Evolutionary conservation across 208 protist genomes (phyloP).

Genomic region (Acanthamoeba castellanii): DNA sequence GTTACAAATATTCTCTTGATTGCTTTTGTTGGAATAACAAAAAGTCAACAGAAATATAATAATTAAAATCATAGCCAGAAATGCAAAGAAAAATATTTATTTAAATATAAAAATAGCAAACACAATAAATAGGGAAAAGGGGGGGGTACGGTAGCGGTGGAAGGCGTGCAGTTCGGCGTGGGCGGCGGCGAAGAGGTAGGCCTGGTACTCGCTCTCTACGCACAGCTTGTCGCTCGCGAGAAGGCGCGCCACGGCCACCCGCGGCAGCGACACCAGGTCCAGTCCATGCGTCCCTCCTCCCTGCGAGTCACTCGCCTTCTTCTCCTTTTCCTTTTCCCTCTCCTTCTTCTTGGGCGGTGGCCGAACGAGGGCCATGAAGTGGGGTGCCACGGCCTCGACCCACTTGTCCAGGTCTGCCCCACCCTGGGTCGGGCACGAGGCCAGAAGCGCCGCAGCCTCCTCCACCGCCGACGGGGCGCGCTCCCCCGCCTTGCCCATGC

Average conservation of each 20-base stretch:
- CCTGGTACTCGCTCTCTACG: not conserved
- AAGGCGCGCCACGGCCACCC: not conserved
- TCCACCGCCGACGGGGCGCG: not conserved
- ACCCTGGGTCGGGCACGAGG: not conserved
- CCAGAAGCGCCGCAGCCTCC: not conserved
- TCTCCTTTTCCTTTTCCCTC: not conserved
- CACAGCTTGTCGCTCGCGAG: not conserved
- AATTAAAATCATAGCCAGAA: no score
- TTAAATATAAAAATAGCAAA: no score
- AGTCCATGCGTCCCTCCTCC: not conserved
- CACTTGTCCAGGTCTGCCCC: not conserved
- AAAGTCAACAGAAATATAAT: no score
- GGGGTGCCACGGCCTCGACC: not conserved
- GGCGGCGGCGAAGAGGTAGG: slow-evolving; percentile 14
- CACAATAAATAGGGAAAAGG: no score
- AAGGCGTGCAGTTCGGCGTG: slow-evolving; percentile 24
- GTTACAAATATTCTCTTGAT: no score
- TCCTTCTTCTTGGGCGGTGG: not conserved
- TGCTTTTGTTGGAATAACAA: no score
- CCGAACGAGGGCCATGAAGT: not conserved
- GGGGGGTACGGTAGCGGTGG: not conserved
- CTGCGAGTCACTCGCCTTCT: not conserved
- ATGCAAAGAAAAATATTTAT: no score
- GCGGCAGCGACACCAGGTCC: not conserved
- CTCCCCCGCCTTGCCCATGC: not conserved